Percentiles rank a stretch among this genome's conserved stretches.
phyloP scores from a whole-genome alignment of 495 filamentous ascomycete species.

The Hypoxylon lienhwacheense region DNA sequence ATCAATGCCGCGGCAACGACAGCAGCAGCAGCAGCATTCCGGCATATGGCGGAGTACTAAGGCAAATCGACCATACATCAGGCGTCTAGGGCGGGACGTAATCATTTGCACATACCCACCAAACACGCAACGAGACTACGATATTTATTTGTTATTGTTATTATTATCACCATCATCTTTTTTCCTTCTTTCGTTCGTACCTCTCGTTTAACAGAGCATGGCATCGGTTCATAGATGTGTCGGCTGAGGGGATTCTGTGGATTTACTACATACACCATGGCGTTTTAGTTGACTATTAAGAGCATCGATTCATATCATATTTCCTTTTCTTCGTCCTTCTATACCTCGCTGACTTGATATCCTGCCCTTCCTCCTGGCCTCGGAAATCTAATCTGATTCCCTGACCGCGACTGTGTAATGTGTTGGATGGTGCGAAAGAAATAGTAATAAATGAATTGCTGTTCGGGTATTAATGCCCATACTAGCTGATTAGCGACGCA shows the following conservation, averaged over 20 bases:
- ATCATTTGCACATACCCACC: conserved; percentile 29
- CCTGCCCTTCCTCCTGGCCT: not conserved
- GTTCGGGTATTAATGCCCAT: not conserved
- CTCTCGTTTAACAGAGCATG: conserved; percentile 23
- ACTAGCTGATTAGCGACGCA: not conserved
- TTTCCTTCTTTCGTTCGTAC: too few relatives aligned
- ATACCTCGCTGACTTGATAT: too few relatives aligned
- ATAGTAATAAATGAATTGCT: too few relatives aligned
- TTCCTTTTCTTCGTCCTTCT: not conserved
- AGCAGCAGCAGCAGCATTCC: too few relatives aligned
- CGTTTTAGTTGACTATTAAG: conserved; percentile 15
- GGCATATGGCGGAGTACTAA: conserved; percentile 10
- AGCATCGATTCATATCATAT: conserved; percentile 4
- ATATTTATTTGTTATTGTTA: conserved; percentile 25
- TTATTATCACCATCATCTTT: too few relatives aligned
- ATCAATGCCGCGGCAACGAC: conserved; percentile 16
- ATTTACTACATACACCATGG: conserved; percentile 10
- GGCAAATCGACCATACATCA: conserved; percentile 1
- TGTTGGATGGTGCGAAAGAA: conserved; percentile 1
- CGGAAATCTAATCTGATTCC: not conserved
- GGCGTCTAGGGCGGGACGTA: conserved; percentile 12
- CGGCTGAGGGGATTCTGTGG: conserved; percentile 5
- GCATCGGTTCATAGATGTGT: conserved; percentile 31
- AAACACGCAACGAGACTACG: conserved; percentile 30
- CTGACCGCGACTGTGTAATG: not conserved